Conservation (phyloP, 805 yeast genomes). For the Isabelozyma gotoi region DNA sequence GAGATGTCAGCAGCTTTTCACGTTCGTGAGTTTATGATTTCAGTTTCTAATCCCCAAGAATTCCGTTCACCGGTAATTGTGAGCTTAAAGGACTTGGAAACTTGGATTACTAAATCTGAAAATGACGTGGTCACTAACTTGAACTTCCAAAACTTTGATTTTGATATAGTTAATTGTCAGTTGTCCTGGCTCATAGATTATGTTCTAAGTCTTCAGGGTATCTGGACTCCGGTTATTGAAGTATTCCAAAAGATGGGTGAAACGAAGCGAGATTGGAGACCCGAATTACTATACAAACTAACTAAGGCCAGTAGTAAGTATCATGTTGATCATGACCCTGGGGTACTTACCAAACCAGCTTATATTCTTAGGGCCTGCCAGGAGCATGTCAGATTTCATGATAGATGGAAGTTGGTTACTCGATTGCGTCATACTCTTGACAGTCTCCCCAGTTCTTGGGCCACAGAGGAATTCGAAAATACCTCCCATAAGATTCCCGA, state of each 20-base stretch:
- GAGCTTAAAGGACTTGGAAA: slow-evolving; percentile 31
- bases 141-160: slow-evolving; percentile 15
- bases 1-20: slow-evolving; percentile 29
- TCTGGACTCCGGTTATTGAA: slow-evolving; percentile 12
- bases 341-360: slow-evolving; percentile 87
- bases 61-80: slow-evolving; percentile 13
- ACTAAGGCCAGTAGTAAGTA: slow-evolving; percentile 36
- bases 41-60: slow-evolving; percentile 22
- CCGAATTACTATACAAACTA: slow-evolving; percentile 42
- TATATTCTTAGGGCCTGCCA: slow-evolving; percentile 69
- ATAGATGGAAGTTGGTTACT: slow-evolving; percentile 85
- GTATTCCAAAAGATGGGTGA: slow-evolving; percentile 14
- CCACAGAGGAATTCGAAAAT: slow-evolving; percentile 31
- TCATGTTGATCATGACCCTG: slow-evolving; percentile 77
- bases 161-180: slow-evolving; percentile 17
- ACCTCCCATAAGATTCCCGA: slow-evolving; percentile 30
- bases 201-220: slow-evolving; percentile 8
- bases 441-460: slow-evolving; percentile 58
- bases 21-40: slow-evolving; percentile 21
- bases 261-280: slow-evolving; percentile 8
- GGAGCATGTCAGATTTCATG: slow-evolving; percentile 74
- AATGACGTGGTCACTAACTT: slow-evolving; percentile 15
- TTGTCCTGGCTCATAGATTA: slow-evolving; percentile 22
- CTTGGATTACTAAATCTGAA: slow-evolving; percentile 28
- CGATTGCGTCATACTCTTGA: slow-evolving; percentile 73